Percentiles rank a stretch among this genome's conserved stretches.
phyloP scores from a whole-genome alignment of 2,329 filamentous ascomycete genomes.

The Bipolaris cookei region DNA sequence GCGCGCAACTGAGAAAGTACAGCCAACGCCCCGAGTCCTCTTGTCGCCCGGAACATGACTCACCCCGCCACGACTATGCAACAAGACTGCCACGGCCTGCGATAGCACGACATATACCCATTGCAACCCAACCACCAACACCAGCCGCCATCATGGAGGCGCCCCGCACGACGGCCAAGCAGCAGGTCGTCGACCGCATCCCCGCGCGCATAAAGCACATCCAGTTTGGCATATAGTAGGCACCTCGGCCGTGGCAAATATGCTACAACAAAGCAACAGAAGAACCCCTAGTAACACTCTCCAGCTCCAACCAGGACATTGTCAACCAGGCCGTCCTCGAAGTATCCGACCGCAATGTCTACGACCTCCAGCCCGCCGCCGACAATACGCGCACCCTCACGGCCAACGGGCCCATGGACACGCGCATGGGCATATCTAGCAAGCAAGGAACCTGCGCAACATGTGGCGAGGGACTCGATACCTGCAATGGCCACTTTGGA shows the following conservation, averaged over 20 bases:
- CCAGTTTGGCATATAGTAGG: conserved; percentile 88
- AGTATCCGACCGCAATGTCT: conserved; percentile 91
- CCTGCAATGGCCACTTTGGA: conserved; percentile 94
- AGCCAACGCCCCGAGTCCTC: background rate
- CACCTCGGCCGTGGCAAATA: conserved; percentile 5
- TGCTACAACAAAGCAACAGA: background rate
- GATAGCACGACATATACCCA: conserved; percentile 23
- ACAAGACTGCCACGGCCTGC: conserved; percentile 12
- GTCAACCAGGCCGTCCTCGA: conserved; percentile 94
- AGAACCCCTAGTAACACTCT: conserved; percentile 24
- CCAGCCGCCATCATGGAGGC: conserved; percentile 29
- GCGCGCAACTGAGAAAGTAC: conserved; percentile 26
- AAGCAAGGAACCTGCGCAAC: conserved; percentile 82
- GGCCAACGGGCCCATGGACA: conserved; percentile 84
- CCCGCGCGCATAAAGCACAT: conserved; percentile 92
- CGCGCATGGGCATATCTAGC: conserved; percentile 84
- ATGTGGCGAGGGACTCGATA: conserved; percentile 78
- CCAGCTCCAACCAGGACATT: conserved; percentile 87
- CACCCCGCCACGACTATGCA: conserved; percentile 31
- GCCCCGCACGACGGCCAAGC: conserved; percentile 63
- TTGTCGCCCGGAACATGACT: conserved; percentile 26
- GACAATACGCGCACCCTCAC: conserved; percentile 71
- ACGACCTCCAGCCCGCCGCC: conserved; percentile 75
- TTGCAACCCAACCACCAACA: background rate
- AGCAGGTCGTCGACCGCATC: conserved; percentile 85